A percentile compares a stretch with the other conserved stretches of the same genome.
phyloP scores from a whole-genome alignment of 2,329 filamentous ascomycete genomes.

The Sporothrix pseudoabietina region DNA sequence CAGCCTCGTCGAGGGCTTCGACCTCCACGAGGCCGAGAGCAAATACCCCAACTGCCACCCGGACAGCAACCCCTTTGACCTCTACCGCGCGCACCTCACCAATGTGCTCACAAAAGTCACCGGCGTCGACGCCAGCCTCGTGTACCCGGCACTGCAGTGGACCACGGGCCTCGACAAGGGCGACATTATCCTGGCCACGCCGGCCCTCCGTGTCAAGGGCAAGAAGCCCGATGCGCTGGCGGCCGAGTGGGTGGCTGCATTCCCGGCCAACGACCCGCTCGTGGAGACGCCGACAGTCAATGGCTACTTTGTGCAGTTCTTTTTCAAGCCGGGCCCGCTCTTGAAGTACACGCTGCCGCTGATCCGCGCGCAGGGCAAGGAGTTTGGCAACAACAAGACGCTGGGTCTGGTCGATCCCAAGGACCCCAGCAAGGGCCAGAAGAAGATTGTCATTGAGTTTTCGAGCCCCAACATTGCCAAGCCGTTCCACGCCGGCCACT shows the following conservation, averaged over 20 bases:
- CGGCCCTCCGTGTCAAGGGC: conserved; percentile 76
- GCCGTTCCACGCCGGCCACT: conserved; percentile 77
- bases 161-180: conserved; percentile 79
- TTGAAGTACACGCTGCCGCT: conserved; percentile 67
- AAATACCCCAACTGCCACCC: conserved; percentile 63
- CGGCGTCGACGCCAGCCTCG: conserved; percentile 68
- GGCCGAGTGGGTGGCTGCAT: conserved; percentile 63
- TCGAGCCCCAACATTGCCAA: conserved; percentile 86
- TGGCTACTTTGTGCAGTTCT: conserved; percentile 76
- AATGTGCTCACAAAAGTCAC: conserved; percentile 68
- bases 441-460: conserved; percentile 76
- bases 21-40: conserved; percentile 43
- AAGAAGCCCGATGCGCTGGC: conserved; percentile 65
- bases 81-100: conserved; percentile 77
- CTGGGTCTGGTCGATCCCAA: conserved; percentile 63
- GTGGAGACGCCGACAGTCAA: conserved; percentile 68
- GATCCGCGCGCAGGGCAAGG: conserved; percentile 62
- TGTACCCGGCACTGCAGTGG: conserved; percentile 78
- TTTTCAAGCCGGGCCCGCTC: conserved; percentile 71
- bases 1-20: conserved; percentile 43
- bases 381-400: conserved; percentile 66
- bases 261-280: conserved; percentile 62
- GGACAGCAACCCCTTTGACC: conserved; percentile 72
- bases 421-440: conserved; percentile 62
- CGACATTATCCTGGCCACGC: conserved; percentile 75